phyloP scores from a whole-genome alignment of 345 rosid species.

The Heritiera littoralis region DNA sequence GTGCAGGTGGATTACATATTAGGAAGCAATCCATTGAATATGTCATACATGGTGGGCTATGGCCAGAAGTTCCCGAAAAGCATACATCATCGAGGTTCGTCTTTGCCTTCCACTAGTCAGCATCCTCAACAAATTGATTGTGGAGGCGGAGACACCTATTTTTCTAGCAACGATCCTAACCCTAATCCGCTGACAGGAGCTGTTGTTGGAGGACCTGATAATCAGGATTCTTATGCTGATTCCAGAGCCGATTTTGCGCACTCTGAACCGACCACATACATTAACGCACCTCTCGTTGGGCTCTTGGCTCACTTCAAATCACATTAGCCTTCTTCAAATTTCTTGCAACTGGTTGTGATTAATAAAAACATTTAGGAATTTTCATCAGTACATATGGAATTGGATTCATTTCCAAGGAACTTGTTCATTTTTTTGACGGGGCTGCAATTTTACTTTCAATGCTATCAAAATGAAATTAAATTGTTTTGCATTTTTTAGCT shows the following conservation, averaged over 20 bases:
- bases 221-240: constrained; percentile 53
- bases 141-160: constrained; percentile 50
- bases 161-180: constrained; percentile 40
- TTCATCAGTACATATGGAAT: neutral
- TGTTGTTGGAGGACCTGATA: constrained; percentile 73
- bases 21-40: constrained; percentile 68
- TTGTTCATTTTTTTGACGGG: neutral
- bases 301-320: constrained; percentile 57
- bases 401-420: neutral
- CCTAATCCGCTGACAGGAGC: constrained; percentile 75
- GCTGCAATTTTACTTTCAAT: no score
- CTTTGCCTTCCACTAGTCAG: constrained; percentile 53
- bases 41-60: constrained; percentile 93
- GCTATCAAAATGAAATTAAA: no score
- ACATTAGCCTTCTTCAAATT: constrained; percentile 11
- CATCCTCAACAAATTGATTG: constrained; percentile 48
- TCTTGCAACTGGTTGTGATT: neutral
- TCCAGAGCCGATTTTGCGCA: constrained; percentile 46
- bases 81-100: constrained; percentile 78
- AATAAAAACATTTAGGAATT: neutral
- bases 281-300: constrained; percentile 67
- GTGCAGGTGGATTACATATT: constrained; percentile 74
- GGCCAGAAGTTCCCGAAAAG: constrained; percentile 57
- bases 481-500: no score
- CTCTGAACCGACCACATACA: constrained; percentile 65